Evolutionary conservation across 2,329 filamentous ascomycete species (phyloP).

Genomic region (Neoascochyta sp.): DNA sequence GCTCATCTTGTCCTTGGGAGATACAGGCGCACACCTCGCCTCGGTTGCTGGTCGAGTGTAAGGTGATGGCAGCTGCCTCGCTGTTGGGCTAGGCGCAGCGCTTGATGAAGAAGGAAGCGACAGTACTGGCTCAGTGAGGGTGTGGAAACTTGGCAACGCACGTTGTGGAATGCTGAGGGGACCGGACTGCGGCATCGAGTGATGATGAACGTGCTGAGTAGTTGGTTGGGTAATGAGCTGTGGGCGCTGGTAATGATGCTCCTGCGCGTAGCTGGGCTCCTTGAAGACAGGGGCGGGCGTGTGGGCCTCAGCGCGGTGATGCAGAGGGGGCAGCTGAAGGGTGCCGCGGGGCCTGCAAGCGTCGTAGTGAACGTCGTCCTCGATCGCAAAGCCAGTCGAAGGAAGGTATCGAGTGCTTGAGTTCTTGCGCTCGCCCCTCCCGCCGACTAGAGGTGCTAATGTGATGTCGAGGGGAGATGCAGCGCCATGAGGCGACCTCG

Average conservation of each 20-base stretch:
- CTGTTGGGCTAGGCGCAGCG: slow-evolving; percentile 22
- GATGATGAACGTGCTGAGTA: slow-evolving; percentile 30
- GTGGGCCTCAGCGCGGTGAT: slow-evolving; percentile 19
- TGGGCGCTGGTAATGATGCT: slow-evolving; percentile 23
- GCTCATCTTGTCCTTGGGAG: slow-evolving; percentile 34
- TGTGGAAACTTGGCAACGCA: slow-evolving; percentile 31
- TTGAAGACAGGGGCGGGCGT: slow-evolving; percentile 15
- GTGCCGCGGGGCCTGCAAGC: slow-evolving; percentile 28
- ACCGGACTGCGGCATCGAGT: slow-evolving; percentile 28
- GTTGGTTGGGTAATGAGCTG: slow-evolving; percentile 34
- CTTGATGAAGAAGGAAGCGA: slow-evolving; percentile 20
- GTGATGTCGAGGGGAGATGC: slow-evolving; percentile 47
- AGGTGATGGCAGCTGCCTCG: slow-evolving; percentile 32
- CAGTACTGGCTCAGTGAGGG: slow-evolving; percentile 31
- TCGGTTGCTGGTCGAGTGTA: slow-evolving; percentile 21
- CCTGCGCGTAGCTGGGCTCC: slow-evolving; percentile 20
- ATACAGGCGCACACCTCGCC: slow-evolving; percentile 31
- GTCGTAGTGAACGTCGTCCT: slow-evolving; percentile 34
- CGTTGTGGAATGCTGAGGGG: slow-evolving; percentile 23
- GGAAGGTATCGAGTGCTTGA: slow-evolving; percentile 38
- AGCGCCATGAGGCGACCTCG: slow-evolving; percentile 45
- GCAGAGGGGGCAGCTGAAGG: slow-evolving; percentile 34
- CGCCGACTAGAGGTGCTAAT: slow-evolving; percentile 35
- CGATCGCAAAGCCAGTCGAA: slow-evolving; percentile 38
- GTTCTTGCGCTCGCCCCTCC: slow-evolving; percentile 37